Base-by-base conservation (phyloP, 1,284 basidiomycete species). In the Ustilago esculenta region DNA sequence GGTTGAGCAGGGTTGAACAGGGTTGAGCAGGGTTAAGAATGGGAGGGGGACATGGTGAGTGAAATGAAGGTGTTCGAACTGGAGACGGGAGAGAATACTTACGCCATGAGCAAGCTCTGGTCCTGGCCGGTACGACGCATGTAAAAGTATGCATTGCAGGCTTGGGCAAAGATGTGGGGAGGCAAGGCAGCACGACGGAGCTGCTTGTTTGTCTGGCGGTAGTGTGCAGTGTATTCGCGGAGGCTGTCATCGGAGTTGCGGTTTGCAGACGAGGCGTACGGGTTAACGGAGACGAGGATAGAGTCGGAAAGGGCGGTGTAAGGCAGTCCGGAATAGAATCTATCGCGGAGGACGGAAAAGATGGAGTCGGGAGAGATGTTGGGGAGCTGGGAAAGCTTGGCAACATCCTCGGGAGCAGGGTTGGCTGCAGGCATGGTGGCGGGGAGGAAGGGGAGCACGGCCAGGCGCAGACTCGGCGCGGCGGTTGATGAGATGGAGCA, bases 71-170 rank as follows among this genome's bases (percentile, higher is more conserved):
- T 29, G 27, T 29, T 29, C 7, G 27, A 7, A 12, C 7, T 7
- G 27, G 27, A 29, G 12, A 7, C 27, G 27, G 6, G 7, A 6
- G 27, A 29, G 27, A 35, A 47, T n/a, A 72, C 72, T 72, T 37
- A 74, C 70, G 65, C 57, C 50, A 81, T 72, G 43, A 81, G 59
- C 27, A 98, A 87, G 58, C 89, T 88, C 84, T 98, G 94, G 83
- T 98, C 95, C 84, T 96, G 92, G 1, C 88, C 87, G 0, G 94
- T 98, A 71, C 95, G 86, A 46, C 89, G 86, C 93, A 98, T 97
- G 84, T 98, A 93, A 82, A 94, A 97, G 84, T 96, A 98, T 11
- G 92, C 90, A 84, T 91, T 90, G 80, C 93, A 90, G 7, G 92
- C 91, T 33, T 92, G 86, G 67, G 92, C 89, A 83, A 95, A 98